Percentiles rank a stretch among this genome's conserved stretches.
Conservation (phyloP, 495 filamentous ascomycete species). For the Aspergillus steynii region DNA sequence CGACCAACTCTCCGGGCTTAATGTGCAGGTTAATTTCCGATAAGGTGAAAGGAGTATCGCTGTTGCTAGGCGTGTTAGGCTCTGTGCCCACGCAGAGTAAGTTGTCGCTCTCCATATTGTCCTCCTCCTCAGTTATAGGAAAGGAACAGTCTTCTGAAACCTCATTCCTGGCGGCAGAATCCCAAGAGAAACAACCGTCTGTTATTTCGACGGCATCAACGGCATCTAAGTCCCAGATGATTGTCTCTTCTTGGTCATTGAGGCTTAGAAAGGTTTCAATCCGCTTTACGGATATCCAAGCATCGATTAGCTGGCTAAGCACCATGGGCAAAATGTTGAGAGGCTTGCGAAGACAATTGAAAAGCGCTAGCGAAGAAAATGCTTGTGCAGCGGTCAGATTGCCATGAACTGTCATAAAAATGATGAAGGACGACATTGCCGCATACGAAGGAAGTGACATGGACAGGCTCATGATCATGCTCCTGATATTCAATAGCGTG, state of each 20-base stretch:
- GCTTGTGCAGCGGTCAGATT: neutral
- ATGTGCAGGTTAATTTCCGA: too few species aligned
- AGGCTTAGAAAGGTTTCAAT: neutral
- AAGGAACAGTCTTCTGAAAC: too few species aligned
- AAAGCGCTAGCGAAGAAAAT: slow-evolving; percentile 3
- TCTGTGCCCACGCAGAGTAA: too few species aligned
- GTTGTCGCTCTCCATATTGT: too few species aligned
- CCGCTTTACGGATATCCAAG: slow-evolving; percentile 2
- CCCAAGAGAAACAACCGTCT: slow-evolving; percentile 1
- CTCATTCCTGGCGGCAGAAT: neutral
- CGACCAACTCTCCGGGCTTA: too few species aligned
- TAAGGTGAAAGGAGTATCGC: too few species aligned
- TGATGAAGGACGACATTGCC: neutral
- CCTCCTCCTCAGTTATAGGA: too few species aligned
- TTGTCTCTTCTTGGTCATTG: neutral
- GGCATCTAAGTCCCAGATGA: neutral
- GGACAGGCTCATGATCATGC: neutral
- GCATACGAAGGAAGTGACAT: neutral
- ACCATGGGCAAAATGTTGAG: slow-evolving; percentile 2
- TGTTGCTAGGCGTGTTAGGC: too few species aligned
- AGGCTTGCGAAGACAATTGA: slow-evolving; percentile 3
- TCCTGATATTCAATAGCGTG: neutral
- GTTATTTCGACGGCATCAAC: neutral
- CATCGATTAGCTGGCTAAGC: neutral
- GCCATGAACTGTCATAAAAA: slow-evolving; percentile 1